Evolutionary conservation across 2,329 filamentous ascomycete species (phyloP), one percentile per base, ranked within the genome.

Genomic region (Helicocarpus griseus): DNA sequence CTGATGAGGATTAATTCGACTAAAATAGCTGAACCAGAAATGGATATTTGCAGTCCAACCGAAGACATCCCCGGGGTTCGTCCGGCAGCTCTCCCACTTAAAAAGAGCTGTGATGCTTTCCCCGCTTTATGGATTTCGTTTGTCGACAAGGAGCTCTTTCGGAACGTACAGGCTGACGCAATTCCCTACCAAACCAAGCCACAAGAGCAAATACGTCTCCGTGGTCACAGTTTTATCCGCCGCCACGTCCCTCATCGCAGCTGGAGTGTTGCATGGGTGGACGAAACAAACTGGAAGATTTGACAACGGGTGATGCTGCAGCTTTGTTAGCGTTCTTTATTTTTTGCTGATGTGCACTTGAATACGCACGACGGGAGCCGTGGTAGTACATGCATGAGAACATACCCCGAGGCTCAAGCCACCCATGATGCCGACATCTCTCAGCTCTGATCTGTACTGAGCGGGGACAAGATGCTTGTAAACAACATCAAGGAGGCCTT

Each of bases 251-350:
- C 75, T 74, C 78, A 97, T 86, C 49, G 87, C 86, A 57, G 91
- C 85, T 51, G 86, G 86, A 7, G 93, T 87, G 65, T 87, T 81
- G 70, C 93, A 97, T 22, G 93, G 91, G 71, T 98, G 93, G 60
- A 97, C 78, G 69, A 95, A 96, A 69, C 91, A 96, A 47, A 82
- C 80, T 38, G 89, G 88, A 53, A 83, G 69, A 49, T 85, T 86
- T 53, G 83, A 87, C 53, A 87, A 69, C 49, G 93, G 91, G 75
- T 97, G 89, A 68, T 94, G 83, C 82, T 91, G 43, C 43, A 50
- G 28, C 13, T 21, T 26, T 14, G 41, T 44, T 50, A 43, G 36
- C 48, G 39, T 60, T 61, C 58, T 57, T 69, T 71, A 66, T 68
- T 65, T 59, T 62, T n/a, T 31, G 28, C 24, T 44, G 55, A 58